Percentiles rank a stretch among this genome's conserved stretches.
Conservation (phyloP, 257 asterid genomes). For the Lithospermum erythrorhizon region DNA sequence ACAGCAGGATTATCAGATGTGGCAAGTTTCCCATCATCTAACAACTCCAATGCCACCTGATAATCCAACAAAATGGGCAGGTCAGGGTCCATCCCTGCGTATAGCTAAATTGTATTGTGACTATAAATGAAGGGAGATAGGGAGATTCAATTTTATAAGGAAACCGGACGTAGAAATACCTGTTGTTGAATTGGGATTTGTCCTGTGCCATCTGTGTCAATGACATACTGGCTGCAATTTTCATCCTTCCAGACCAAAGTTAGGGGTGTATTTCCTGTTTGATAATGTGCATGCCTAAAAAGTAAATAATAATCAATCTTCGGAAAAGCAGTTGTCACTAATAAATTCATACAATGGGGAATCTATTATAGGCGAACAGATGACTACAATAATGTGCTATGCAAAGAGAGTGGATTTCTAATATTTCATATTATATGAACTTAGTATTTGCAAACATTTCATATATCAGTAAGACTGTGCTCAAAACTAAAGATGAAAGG, state of each 20-base stretch:
- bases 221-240: conserved; percentile 71
- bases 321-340: background rate
- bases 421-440: no score
- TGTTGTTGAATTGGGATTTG: conserved; percentile 75
- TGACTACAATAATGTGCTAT: no score
- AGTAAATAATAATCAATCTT: background rate
- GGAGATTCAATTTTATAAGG: background rate
- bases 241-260: conserved; percentile 92
- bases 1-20: conserved; percentile 82
- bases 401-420: background rate
- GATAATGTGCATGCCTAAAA: conserved; percentile 89
- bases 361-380: background rate
- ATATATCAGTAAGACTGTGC: background rate
- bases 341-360: background rate
- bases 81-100: conserved; percentile 7
- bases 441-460: no score
- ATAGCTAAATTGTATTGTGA: background rate
- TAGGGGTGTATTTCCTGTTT: conserved; percentile 83
- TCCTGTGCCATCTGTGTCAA: conserved; percentile 86
- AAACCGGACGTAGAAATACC: conserved; percentile 27
- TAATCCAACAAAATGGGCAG: conserved; percentile 13
- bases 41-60: conserved; percentile 81
- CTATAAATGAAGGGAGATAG: background rate
- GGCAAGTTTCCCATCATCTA: conserved; percentile 58
- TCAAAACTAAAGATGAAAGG: no score